Percentiles rank a stretch among this genome's conserved stretches.
These are phyloP conservation scores for Mariannaea sp. DNA, from an alignment of 2,329 filamentous ascomycete species.

Conservation along the genomic window DNA sequence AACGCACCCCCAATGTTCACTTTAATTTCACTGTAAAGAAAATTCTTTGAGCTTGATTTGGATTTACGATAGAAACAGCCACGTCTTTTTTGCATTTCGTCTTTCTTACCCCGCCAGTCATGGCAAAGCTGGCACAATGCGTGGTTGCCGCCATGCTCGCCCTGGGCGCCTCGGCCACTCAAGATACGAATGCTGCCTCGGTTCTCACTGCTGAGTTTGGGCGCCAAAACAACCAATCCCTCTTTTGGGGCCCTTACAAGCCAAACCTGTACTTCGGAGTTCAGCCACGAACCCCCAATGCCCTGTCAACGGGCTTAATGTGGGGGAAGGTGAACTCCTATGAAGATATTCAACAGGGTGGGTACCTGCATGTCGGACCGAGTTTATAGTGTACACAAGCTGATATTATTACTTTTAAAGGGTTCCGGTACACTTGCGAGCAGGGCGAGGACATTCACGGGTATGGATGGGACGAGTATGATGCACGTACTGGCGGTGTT, in stretches of 20 bases:
- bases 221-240: conserved; percentile 73
- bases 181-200: conserved; percentile 36
- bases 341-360: conserved; percentile 70
- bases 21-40: too few species aligned
- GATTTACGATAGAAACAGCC: neutral
- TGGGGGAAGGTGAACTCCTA: conserved; percentile 88
- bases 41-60: neutral
- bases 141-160: conserved; percentile 39
- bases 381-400: neutral
- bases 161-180: conserved; percentile 35
- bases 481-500: conserved; percentile 82
- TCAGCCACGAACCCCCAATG: conserved; percentile 79
- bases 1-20: too few species aligned
- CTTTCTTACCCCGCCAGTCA: conserved; percentile 22
- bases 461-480: conserved; percentile 98
- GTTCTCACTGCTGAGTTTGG: conserved; percentile 56
- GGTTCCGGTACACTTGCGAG: conserved; percentile 92
- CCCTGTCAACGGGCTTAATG: conserved; percentile 80
- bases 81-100: neutral
- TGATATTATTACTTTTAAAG: conserved; percentile 48
- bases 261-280: conserved; percentile 95
- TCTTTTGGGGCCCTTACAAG: conserved; percentile 95
- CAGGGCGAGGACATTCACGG: conserved; percentile 92
- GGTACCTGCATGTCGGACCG: conserved; percentile 46
- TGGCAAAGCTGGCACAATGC: conserved; percentile 43